These are phyloP conservation scores for Ricinus communis DNA, from an alignment of 345 rosid genomes.

Conservation along the genomic window DNA sequence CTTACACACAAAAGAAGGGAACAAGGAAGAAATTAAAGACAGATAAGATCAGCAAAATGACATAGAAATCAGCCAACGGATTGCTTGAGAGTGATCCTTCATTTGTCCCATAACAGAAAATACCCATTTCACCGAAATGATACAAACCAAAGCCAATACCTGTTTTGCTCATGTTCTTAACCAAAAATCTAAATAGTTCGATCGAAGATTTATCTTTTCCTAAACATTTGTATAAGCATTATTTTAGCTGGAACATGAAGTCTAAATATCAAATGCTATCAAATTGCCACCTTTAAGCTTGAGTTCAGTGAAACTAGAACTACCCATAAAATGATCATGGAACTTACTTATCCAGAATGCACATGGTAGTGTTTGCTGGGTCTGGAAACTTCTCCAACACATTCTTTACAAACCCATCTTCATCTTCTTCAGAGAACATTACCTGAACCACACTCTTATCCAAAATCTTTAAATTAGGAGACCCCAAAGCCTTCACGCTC, in stretches of 20 bases:
- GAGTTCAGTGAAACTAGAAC: background rate
- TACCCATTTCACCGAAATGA: too few relatives aligned
- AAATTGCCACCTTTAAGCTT: background rate
- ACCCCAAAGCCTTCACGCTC: constrained; percentile 50
- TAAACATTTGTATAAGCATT: too few relatives aligned
- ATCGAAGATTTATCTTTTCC: too few relatives aligned
- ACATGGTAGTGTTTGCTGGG: constrained; percentile 57
- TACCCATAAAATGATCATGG: background rate
- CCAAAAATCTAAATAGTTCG: too few relatives aligned
- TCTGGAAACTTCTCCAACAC: constrained; percentile 55
- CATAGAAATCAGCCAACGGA: background rate
- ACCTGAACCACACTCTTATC: constrained; percentile 57
- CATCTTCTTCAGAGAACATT: constrained; percentile 47
- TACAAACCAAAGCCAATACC: too few relatives aligned
- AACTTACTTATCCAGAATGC: constrained; percentile 77
- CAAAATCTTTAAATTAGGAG: constrained; percentile 64
- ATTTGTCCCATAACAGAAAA: too few relatives aligned
- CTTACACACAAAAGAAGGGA: constrained; percentile 50
- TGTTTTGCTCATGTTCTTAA: too few relatives aligned
- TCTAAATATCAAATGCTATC: background rate
- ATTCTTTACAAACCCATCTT: constrained; percentile 54
- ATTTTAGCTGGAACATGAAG: too few relatives aligned
- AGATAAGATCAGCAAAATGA: background rate
- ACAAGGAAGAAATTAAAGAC: constrained; percentile 8
- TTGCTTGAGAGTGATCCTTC: background rate